These are phyloP conservation scores for Cryptosporidium viatorum DNA, from an alignment of 169 alveolate species.

Conservation along the genomic window DNA sequence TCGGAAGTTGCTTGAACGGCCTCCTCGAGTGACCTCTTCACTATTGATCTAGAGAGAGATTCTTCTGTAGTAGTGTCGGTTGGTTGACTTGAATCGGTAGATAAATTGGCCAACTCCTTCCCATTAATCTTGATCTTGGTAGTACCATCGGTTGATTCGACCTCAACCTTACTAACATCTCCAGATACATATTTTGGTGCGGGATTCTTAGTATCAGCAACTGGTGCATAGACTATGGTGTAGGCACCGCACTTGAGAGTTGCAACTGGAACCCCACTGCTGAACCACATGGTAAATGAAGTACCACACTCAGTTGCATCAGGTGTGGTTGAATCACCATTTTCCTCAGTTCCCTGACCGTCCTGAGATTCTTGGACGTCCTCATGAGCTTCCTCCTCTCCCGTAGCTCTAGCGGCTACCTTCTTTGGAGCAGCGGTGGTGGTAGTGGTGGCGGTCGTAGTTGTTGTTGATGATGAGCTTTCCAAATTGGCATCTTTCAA, in stretches of 20 bases:
- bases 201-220: neutral
- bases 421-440: no score
- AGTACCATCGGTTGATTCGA: neutral
- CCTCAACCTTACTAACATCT: neutral
- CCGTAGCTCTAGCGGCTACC: no score
- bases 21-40: neutral
- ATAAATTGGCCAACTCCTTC: neutral
- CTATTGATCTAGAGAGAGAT: neutral
- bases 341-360: no score
- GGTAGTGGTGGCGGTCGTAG: neutral
- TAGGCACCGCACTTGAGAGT: neutral
- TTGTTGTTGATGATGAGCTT: no score
- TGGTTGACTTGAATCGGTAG: neutral
- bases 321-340: no score
- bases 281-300: constrained; percentile 1
- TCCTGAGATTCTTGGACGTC: no score
- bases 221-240: neutral
- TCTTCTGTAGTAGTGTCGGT: neutral
- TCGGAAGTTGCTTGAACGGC: neutral
- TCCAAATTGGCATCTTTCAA: neutral
- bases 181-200: constrained; percentile 11
- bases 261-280: neutral
- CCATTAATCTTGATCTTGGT: neutral
- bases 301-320: neutral
- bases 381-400: no score